Conservation (phyloP, 345 rosid genomes). For the Citropsis articulata region DNA sequence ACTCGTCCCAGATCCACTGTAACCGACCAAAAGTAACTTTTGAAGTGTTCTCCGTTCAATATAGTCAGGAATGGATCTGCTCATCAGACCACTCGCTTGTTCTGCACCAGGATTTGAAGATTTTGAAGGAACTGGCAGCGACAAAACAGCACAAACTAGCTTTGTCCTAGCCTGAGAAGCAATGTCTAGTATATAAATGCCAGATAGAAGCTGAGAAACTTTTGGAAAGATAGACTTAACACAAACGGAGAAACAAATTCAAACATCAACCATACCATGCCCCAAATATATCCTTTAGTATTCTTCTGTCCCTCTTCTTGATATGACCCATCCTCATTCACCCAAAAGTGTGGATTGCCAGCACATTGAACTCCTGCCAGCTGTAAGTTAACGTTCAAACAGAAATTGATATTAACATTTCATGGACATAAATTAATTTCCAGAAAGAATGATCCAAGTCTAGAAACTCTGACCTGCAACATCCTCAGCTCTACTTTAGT, state of each 20-base stretch:
- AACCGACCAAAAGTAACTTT: constrained; percentile 86
- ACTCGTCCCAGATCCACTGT: constrained; percentile 88
- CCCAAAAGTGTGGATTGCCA: constrained; percentile 99
- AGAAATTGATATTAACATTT: constrained; percentile 8
- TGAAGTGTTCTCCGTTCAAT: constrained; percentile 68
- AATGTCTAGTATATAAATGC: constrained; percentile 16
- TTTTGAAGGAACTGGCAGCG: constrained; percentile 92
- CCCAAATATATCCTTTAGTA: constrained; percentile 98
- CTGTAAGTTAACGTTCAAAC: constrained; percentile 44
- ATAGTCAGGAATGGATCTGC: constrained; percentile 75
- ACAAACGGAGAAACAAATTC: background rate
- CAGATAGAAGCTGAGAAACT: constrained; percentile 7
- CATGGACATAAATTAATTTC: constrained; percentile 14
- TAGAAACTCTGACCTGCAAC: constrained; percentile 70
- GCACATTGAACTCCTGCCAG: constrained; percentile 99
- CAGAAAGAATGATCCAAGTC: background rate
- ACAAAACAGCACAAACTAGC: constrained; percentile 84
- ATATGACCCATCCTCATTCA: constrained; percentile 98
- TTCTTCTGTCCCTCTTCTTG: constrained; percentile 99
- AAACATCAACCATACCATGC: constrained; percentile 56
- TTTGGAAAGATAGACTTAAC: background rate
- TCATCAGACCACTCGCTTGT: constrained; percentile 40
- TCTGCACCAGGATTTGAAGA: constrained; percentile 60
- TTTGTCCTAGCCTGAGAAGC: constrained; percentile 81
- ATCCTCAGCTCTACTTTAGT: constrained; percentile 91